These are phyloP conservation scores for Globisporangium carolinianum DNA, from an alignment of 352 stramenopile species.

Conservation along the genomic window DNA sequence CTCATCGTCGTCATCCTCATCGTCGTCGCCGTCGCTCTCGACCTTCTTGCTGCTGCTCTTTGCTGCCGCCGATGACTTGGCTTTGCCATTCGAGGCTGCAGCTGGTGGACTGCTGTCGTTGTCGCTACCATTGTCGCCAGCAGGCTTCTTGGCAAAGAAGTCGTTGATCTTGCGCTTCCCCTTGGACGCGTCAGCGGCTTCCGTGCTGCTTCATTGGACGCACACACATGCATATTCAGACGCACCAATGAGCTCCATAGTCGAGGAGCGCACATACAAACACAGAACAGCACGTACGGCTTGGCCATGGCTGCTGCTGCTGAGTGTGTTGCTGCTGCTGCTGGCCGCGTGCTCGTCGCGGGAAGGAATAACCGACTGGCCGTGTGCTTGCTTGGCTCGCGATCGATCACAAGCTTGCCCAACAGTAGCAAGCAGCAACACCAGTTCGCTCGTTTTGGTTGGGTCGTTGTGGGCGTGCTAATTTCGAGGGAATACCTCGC, in stretches of 20 bases:
- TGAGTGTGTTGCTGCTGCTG: not conserved
- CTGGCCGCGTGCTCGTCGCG: not conserved
- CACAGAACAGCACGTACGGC: slow-evolving; percentile 21
- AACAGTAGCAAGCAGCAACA: too few relatives aligned
- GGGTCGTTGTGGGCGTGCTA: not conserved
- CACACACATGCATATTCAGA: not conserved
- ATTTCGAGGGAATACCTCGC: not conserved
- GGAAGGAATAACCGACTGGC: not conserved
- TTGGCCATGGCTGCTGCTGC: slow-evolving; percentile 17
- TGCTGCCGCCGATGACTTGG: slow-evolving; percentile 23
- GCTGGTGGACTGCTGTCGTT: slow-evolving; percentile 1
- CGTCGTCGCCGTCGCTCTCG: slow-evolving; percentile 36
- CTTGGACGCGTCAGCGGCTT: slow-evolving; percentile 26
- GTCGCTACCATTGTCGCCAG: not conserved
- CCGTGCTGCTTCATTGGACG: slow-evolving; percentile 4
- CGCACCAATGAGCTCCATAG: not conserved
- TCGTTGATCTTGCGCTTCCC: slow-evolving; percentile 43
- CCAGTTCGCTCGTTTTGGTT: too few relatives aligned
- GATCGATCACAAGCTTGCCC: too few relatives aligned
- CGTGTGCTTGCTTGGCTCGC: not conserved
- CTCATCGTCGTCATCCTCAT: slow-evolving; percentile 39
- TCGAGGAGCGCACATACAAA: not conserved
- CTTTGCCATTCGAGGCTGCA: slow-evolving; percentile 26
- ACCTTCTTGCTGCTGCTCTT: slow-evolving; percentile 20
- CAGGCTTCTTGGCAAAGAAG: slow-evolving; percentile 12